Base-by-base conservation (phyloP, 208 protist genomes). In the Leishmania mexicana region DNA sequence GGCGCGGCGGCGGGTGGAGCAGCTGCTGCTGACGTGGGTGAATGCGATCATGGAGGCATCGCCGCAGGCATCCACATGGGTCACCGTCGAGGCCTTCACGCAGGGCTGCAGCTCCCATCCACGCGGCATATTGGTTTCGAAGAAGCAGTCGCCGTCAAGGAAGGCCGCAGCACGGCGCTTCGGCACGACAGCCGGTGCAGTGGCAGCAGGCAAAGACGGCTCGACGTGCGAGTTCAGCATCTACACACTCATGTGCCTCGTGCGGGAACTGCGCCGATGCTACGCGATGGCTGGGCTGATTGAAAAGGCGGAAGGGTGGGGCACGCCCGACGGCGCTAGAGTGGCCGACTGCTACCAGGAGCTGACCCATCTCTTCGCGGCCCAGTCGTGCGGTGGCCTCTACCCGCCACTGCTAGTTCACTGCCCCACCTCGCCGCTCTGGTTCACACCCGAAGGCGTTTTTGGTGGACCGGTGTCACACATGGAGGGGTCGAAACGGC, bases 11-110 rank as follows among this genome's bases (percentile, higher is more conserved):
- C 81, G 68, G 58, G 80, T 95, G 47, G 88, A 93, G 78, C 70
- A 81, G 58, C 85, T 96, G 76, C 81, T 96, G 71, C 78, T 96
- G 45, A 80, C 84, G 64, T 96, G 93, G 93, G 89, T 94, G 65
- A 96, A 96, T 86, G 67, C 42, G 57, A 80, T 94, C 45, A 96
- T 96, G 93, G 81, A 84, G 68, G 85, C 80, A 2, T 86, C 81
- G 28, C 86, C 85, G 53, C 83, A 88, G 73, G 80, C 74, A 54
- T 76, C 82, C 51, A 78, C 73, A 35, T 90, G 87, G 87, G 62
- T 87, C 72, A 68, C 72, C 47, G 76, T 83, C 51, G 72, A 86
- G 51, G 71, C 60, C 54, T 83, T 86, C 54, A 75, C 45, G 75
- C 67, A 79, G 38, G 67, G 75, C 42, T 45, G 76, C 51, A 76